These are phyloP conservation scores for Ilex paraguariensis DNA, from an alignment of 305 asterid species.

Conservation along the genomic window DNA sequence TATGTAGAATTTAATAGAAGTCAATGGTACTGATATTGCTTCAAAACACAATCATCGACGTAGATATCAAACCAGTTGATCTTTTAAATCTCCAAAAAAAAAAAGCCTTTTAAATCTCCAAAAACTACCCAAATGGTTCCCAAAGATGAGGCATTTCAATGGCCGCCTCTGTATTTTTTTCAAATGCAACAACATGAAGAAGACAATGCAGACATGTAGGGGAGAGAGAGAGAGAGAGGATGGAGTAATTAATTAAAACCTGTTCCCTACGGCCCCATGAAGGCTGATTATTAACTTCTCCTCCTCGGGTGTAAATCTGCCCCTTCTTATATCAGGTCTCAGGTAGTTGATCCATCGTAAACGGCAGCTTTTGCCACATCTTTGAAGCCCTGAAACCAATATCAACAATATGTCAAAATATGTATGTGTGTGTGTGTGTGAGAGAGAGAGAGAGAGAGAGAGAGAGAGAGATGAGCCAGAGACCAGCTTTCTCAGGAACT, in stretches of 20 bases:
- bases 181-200: too few relatives aligned
- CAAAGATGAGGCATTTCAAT: too few relatives aligned
- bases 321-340: constrained; percentile 92
- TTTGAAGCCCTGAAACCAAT: constrained; percentile 59
- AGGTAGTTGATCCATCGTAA: constrained; percentile 89
- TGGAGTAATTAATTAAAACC: constrained; percentile 30
- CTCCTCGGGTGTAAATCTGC: constrained; percentile 82
- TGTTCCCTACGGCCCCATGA: constrained; percentile 92
- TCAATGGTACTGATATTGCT: too few relatives aligned
- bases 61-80: too few relatives aligned
- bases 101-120: too few relatives aligned
- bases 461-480: constrained; percentile 1
- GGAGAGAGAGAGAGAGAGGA: not conserved
- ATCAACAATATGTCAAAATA: not conserved
- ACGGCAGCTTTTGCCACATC: constrained; percentile 95
- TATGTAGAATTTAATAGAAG: too few relatives aligned
- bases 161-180: too few relatives aligned
- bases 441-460: not conserved
- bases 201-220: not conserved
- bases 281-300: constrained; percentile 87
- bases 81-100: too few relatives aligned
- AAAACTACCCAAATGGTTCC: too few relatives aligned
- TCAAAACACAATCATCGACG: too few relatives aligned
- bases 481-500: constrained; percentile 96
- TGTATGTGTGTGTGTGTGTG: not conserved